Base-by-base conservation (phyloP, 225 moss, liverwort and hornwort species). In the Physcomitrium patens region DNA sequence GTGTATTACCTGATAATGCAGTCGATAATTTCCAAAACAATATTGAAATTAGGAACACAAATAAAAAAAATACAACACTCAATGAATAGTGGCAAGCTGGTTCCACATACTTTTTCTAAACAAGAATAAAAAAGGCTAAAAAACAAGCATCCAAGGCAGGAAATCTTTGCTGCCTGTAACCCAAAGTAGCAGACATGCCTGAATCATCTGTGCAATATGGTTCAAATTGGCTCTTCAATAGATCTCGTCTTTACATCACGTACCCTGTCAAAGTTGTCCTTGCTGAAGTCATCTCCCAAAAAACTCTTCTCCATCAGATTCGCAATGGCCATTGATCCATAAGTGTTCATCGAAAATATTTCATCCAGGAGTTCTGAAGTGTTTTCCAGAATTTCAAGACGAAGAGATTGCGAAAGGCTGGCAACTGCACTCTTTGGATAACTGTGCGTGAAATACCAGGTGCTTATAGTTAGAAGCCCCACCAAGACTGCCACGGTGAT, bases 221-320 rank as follows among this genome's bases (percentile, higher is more conserved):
- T 16, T 14, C 0, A 19, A 24, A n/a, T 63, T 17, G 23, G 16
- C 53, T 54, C 24, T 65, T 23, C 43, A 41, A 68, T 10, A 54
- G 28, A 71, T 71, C 41, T 44, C 54, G 57, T 23, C 46, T 20
- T 51, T 37, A 5, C 23, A 47, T 58, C 53, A 78, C 83, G 58
- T 81, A 93, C 93, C 85, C 82, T 88, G 52, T 55, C 70, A 63
- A 91, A 86, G 26, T 85, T 91, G 27, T 89, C 93, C 77, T 82
- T 71, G 71, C 79, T 86, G 48, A 86, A 83, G 72, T 87, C 89
- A 10, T 91, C 93, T 68, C 93, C 93, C 57, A 93, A 60, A 68
- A 93, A 89, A 42, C 89, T 84, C 70, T 87, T 89, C 69, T 91
- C 91, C 76, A 93, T 80, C 87, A 91, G 69, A 77, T 83, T 89